These are phyloP conservation scores for Urostyla sp. DNA, from an alignment of 73 alveolate species.

Conservation along the genomic window DNA sequence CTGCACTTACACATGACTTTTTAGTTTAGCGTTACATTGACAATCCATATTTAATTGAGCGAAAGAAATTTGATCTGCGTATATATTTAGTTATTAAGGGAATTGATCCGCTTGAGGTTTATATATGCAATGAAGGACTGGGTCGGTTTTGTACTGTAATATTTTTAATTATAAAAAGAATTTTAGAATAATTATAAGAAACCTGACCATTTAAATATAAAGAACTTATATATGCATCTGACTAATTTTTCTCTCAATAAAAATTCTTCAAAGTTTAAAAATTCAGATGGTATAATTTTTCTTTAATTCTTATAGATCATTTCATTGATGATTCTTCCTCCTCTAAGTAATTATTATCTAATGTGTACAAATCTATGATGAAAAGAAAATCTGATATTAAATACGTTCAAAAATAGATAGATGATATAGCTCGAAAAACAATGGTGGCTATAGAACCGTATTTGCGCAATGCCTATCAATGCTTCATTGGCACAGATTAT, in stretches of 20 bases:
- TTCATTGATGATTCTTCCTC: slow-evolving; percentile 48
- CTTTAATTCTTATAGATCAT: background rate
- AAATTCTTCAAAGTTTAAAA: slow-evolving; percentile 40
- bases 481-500: slow-evolving; percentile 39
- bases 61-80: slow-evolving; percentile 93
- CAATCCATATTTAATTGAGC: slow-evolving; percentile 94
- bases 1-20: slow-evolving; percentile 56
- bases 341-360: slow-evolving; percentile 54
- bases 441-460: slow-evolving; percentile 55
- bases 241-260: slow-evolving; percentile 93
- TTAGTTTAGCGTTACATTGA: slow-evolving; percentile 86
- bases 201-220: slow-evolving; percentile 82
- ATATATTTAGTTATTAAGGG: slow-evolving; percentile 93
- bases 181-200: slow-evolving; percentile 74
- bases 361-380: slow-evolving; percentile 37
- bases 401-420: slow-evolving; percentile 39
- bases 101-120: slow-evolving; percentile 90
- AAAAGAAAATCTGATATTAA: slow-evolving; percentile 14
- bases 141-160: slow-evolving; percentile 90
- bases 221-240: slow-evolving; percentile 86
- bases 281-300: slow-evolving; percentile 39
- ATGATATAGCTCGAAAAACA: slow-evolving; percentile 9
- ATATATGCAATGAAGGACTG: slow-evolving; percentile 96
- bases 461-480: slow-evolving; percentile 30
- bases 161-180: no score